Conservation (phyloP, 352 stramenopile genomes). For the Phytophthora hibernalis region DNA sequence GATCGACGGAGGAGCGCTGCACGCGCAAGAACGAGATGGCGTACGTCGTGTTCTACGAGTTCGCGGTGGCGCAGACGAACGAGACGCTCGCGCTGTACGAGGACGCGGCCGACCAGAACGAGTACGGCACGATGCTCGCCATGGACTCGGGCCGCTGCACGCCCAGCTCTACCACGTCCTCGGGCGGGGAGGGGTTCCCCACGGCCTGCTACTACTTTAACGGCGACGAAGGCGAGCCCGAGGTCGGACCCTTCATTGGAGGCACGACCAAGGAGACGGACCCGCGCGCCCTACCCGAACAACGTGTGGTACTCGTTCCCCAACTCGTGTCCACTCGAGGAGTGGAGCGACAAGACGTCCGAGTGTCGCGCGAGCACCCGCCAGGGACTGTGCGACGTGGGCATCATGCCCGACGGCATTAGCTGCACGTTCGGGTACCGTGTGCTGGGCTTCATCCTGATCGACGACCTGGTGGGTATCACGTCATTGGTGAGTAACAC, state of each 20-base stretch:
- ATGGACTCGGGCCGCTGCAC: conserved; percentile 78
- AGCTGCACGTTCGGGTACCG: conserved; percentile 71
- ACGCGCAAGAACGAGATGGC: conserved; percentile 83
- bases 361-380: conserved; percentile 55
- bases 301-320: conserved; percentile 85
- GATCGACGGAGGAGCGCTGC: conserved; percentile 62
- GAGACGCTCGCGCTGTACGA: conserved; percentile 75
- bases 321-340: conserved; percentile 65
- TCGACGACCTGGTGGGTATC: conserved; percentile 82
- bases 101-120: conserved; percentile 45
- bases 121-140: conserved; percentile 74
- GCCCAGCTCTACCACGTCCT: conserved; percentile 39
- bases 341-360: conserved; percentile 56
- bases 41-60: conserved; percentile 88
- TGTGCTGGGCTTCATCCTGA: conserved; percentile 67
- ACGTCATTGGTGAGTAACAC: conserved; percentile 66
- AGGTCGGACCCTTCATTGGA: conserved; percentile 77
- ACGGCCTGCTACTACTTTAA: conserved; percentile 79
- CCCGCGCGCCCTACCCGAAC: conserved; percentile 70
- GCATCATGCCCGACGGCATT: conserved; percentile 63
- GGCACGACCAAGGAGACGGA: conserved; percentile 56
- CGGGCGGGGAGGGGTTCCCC: conserved; percentile 47
- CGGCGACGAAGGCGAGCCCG: conserved; percentile 62
- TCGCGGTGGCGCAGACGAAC: conserved; percentile 79
- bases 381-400: conserved; percentile 61